Base-by-base conservation (phyloP, 75 land plant genomes). In the Adiantum capillusveneris region DNA sequence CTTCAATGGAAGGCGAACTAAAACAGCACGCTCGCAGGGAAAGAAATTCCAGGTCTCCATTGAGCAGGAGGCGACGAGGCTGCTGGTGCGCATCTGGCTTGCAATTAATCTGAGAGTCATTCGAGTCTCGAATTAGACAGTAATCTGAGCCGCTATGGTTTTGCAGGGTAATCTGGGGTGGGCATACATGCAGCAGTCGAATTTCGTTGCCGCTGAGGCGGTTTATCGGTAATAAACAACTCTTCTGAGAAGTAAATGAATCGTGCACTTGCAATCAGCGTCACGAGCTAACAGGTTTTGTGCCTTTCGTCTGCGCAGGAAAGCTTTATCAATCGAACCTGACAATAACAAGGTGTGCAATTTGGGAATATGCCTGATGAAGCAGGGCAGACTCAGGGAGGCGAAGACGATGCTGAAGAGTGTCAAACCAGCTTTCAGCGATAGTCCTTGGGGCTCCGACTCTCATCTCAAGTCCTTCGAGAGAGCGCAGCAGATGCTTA, bases 271-370 rank as follows among this genome's bases (percentile, higher is more conserved):
- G n/a, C n/a, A n/a, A n/a, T n/a, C n/a, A n/a, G n/a, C 9, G 9
- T 34, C 37, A 34, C 37, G 3, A 34, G 37, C 3, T 34, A 34
- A 3, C 9, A 34, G 3, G 37, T 1, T 34, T n/a, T 22, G n/a
- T n/a, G n/a, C n/a, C n/a, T n/a, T n/a, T n/a, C n/a, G n/a, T n/a
- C n/a, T n/a, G n/a, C 20, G 52, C 69, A 65, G 96, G 58, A 64
- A 85, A 60, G 98, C 98, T 0, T 75, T 89, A 22, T 56, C 80
- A 39, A 82, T 93, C 34, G 87, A 83, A 39, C 73, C 87, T 5
- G 98, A 94, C 71, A 94, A 90, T 72, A 94, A 94, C 84, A 94
- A 94, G 74, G 84, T 94, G 77, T 94, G 98, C 79, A 94, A 94
- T 52, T 57, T 94, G 25, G 98, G 98, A 12, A 94, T 94, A 49